Evolutionary conservation across 495 filamentous ascomycete species (phyloP), one percentile per base, ranked within the genome.

Genomic region (Lasiosphaeria ovina): DNA sequence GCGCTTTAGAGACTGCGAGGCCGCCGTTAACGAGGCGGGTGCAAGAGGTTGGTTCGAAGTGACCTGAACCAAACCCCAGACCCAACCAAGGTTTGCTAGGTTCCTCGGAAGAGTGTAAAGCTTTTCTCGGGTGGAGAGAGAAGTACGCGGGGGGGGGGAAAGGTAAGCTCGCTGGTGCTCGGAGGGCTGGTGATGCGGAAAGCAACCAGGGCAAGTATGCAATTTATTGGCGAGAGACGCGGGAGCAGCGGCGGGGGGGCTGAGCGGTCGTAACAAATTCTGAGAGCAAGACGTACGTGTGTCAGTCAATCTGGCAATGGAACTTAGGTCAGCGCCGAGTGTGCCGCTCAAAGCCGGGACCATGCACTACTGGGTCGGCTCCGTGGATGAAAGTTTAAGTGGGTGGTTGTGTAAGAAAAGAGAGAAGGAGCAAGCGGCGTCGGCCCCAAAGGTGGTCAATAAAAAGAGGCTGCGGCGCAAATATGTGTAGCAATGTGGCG

Each of bases 211-310:
- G n/a, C 12, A 24, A 16, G 34, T n/a, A 38, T 42, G 38, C 14
- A 32, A 32, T 42, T 44, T 55, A 55, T 24, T 6, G 35, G 31
- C 35, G n/a, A 51, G 42, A 34, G 56, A 52, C 55, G 62, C 62
- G 62, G 62, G 52, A 49, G 57, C 44, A 59, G 62, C 62, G 62
- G 62, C 59, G 51, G 49, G 54, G 62, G 24, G 14, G 62, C 54
- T 64, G 62, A 64, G 62, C 51, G 38, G 38, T 42, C 38, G 38
- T 24, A 24, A 12, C 44, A 47, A 47, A 9, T 4, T 47, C 12
- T 5, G 44, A 47, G 12, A 57, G 7, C 52, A 40, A 24, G n/a
- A 40, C 3, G 9, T 11, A 16, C 10, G 35, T 31, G 35, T 40
- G 44, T 56, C 47, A 50, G 47, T 10, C 40, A 42, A 14, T 42